Conservation (phyloP, 805 yeast genomes). For the Lipomyces mesembrius region DNA sequence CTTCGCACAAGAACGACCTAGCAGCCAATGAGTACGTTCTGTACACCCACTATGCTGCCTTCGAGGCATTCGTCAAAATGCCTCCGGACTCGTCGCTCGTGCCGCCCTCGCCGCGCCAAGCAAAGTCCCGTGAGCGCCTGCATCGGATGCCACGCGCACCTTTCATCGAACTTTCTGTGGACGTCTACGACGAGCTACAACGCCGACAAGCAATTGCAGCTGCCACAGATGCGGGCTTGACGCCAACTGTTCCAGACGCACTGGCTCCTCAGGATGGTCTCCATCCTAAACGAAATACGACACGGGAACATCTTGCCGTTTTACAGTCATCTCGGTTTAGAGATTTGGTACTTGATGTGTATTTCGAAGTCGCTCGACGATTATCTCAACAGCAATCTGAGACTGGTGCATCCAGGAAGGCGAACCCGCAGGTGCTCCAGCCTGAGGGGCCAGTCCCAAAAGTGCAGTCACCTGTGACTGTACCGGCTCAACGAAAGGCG, state of each 20-base stretch:
- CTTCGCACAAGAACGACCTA: background rate
- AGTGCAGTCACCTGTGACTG: background rate
- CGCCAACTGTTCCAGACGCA: slow-evolving; percentile 52
- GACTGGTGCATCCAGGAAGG: background rate
- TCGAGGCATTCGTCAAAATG: slow-evolving; percentile 27
- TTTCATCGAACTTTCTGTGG: slow-evolving; percentile 88
- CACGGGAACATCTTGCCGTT: slow-evolving; percentile 86
- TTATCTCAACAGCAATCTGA: slow-evolving; percentile 46
- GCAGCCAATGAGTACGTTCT: slow-evolving; percentile 19
- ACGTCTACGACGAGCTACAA: slow-evolving; percentile 88
- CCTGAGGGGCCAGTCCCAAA: background rate
- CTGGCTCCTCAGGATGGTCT: slow-evolving; percentile 71
- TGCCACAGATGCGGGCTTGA: slow-evolving; percentile 46
- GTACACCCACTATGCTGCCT: slow-evolving; percentile 24
- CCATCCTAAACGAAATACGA: slow-evolving; percentile 95
- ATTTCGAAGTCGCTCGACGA: slow-evolving; percentile 83
- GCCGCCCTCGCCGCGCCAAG: slow-evolving; percentile 34
- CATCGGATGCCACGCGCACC: slow-evolving; percentile 75
- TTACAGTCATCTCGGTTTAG: slow-evolving; percentile 81
- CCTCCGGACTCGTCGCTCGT: slow-evolving; percentile 14
- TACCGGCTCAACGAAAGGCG: background rate
- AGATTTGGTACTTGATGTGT: slow-evolving; percentile 87
- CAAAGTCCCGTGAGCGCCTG: slow-evolving; percentile 81
- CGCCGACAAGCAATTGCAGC: slow-evolving; percentile 60
- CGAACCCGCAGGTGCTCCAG: background rate